Evolutionary conservation across 2,329 filamentous ascomycete species (phyloP), one percentile per base, ranked within the genome.

Genomic region (Aspergillus tubingensis): DNA sequence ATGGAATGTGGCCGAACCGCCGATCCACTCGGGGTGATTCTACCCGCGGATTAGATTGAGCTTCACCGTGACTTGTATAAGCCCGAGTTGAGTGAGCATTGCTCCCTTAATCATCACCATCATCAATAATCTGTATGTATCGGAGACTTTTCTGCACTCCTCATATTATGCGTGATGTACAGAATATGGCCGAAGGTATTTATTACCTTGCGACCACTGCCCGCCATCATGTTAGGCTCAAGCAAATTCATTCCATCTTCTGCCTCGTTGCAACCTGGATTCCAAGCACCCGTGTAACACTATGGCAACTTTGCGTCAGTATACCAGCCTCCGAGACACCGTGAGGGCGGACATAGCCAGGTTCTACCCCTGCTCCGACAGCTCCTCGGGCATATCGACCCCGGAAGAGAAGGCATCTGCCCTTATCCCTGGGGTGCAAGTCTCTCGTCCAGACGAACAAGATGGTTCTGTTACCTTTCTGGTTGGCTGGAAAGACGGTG

Each of bases 301-400:
- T 10, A 53, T 53, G 51, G 51, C 51, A 23, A 53, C 51, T 25
- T 13, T 53, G 21, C 51, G 51, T 53, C 51, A 53, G 23, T 53
- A 53, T 53, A 11, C 13, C 36, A 25, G 25, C 2, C 23, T 53
- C 13, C 51, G 51, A 53, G 51, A 23, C n/a, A 8, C 51, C 3
- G 30, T 23, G 11, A 53, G 32, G 36, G 36, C 21, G 7, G 51
- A 53, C 13, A 17, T 53, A 2, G 25, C 51, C 19, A 27, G 6
- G 25, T 3, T n/a, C 21, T 15, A 53, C 51, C 11, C 51, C 13
- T 10, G 2, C 10, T 30, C 23, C 8, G 51, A 41, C 51, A 25
- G 51, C 25, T 53, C 51, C 19, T 53, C 51, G 15, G 51, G 51
- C 36, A 39, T 36, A 15, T 53, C 51, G 3, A 53, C 51, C 39